phyloP scores from a whole-genome alignment of 1,139 yeast genomes.

The Lodderomyces pseudojiufengensis region DNA sequence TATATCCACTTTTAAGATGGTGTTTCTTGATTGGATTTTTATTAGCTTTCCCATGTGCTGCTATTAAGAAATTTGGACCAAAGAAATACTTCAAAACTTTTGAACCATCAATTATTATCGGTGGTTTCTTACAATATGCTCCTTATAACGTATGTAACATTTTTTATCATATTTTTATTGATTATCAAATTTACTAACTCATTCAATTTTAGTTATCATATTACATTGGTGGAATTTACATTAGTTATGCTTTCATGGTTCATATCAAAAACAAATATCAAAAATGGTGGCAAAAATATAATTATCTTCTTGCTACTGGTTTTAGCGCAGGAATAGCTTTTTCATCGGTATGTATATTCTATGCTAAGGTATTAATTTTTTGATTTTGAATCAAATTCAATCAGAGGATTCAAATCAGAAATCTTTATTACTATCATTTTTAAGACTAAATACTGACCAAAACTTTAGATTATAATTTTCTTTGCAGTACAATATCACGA shows the following conservation, averaged over 20 bases:
- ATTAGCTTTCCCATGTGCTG: conserved; percentile 39
- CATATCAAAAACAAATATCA: conserved; percentile 38
- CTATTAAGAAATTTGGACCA: conserved; percentile 35
- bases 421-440: too few relatives aligned
- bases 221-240: conserved; percentile 38
- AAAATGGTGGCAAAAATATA: conserved; percentile 56
- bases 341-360: conserved; percentile 38
- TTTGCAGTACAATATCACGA: conserved; percentile 47
- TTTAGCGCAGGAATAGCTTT: conserved; percentile 51
- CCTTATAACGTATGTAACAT: conserved; percentile 39
- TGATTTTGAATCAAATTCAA: too few relatives aligned
- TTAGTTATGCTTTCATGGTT: conserved; percentile 43
- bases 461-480: conserved; percentile 45
- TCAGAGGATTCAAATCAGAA: too few relatives aligned
- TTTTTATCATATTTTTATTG: too few relatives aligned
- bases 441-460: too few relatives aligned
- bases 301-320: conserved; percentile 49
- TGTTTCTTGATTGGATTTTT: conserved; percentile 55
- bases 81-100: conserved; percentile 24
- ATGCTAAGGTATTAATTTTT: too few relatives aligned
- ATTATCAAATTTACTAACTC: too few relatives aligned
- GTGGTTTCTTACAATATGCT: conserved; percentile 38
- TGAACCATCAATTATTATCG: conserved; percentile 42
- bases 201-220: conserved; percentile 28
- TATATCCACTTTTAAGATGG: conserved; percentile 46